Evolutionary conservation across 371 early-diverging fungal species (phyloP).

Genomic region (Mucor saturninus): DNA sequence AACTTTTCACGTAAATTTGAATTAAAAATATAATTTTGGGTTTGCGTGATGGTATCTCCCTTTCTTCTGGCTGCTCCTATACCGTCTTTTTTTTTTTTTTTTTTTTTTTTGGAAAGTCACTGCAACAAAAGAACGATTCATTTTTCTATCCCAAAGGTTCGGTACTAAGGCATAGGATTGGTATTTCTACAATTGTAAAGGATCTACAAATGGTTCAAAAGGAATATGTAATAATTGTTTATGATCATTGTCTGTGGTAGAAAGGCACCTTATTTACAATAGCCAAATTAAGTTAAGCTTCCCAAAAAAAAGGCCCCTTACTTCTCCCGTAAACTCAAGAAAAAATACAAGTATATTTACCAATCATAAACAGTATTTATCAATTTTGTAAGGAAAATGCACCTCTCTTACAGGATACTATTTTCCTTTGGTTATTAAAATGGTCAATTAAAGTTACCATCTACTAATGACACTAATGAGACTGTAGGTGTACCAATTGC

Average conservation of each 20-base stretch:
- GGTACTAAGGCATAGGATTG: too few relatives aligned
- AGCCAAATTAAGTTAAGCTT: neutral
- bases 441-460: too few relatives aligned
- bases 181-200: too few relatives aligned
- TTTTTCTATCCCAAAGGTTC: too few relatives aligned
- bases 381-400: neutral
- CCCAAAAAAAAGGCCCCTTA: neutral
- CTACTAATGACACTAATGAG: neutral
- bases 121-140: too few relatives aligned
- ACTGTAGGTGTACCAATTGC: neutral
- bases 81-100: neutral
- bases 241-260: conserved; percentile 1
- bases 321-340: neutral
- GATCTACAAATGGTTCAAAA: neutral
- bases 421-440: neutral
- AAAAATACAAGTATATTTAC: conserved; percentile 10
- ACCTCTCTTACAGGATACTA: neutral
- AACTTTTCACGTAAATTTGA: too few relatives aligned
- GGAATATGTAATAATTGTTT: neutral
- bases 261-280: neutral
- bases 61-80: neutral
- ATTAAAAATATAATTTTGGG: too few relatives aligned
- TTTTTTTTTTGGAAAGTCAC: neutral
- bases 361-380: conserved; percentile 5
- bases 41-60: neutral